Conservation (phyloP, 305 asterid genomes). For the Nicotiana rustica region DNA sequence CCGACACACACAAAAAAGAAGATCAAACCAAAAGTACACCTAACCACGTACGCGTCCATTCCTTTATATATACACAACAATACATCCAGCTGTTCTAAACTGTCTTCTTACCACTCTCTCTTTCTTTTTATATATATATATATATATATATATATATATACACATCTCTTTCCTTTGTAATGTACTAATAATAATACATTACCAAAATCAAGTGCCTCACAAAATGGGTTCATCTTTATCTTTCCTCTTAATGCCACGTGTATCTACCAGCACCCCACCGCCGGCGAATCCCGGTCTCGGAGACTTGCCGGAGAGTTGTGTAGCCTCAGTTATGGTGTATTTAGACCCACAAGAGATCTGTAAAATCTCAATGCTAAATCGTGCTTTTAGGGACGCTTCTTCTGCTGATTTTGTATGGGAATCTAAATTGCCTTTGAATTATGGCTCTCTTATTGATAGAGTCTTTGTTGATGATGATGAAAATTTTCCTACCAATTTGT, state of each 20-base stretch:
- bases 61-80: not conserved
- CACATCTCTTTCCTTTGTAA: too few relatives aligned
- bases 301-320: conserved; percentile 89
- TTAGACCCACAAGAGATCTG: conserved; percentile 89
- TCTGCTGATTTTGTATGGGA: conserved; percentile 92
- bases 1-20: not conserved
- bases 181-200: not conserved
- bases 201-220: not conserved
- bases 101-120: not conserved
- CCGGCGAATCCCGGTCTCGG: conserved; percentile 59
- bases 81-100: not conserved
- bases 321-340: conserved; percentile 69
- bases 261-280: conserved; percentile 29
- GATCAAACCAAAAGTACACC: not conserved
- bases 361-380: conserved; percentile 67
- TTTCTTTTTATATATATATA: too few relatives aligned
- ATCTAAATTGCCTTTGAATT: conserved; percentile 76
- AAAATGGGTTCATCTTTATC: conserved; percentile 74
- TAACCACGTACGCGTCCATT: conserved; percentile 9
- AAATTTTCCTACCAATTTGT: conserved; percentile 46
- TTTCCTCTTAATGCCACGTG: conserved; percentile 34
- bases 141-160: too few relatives aligned
- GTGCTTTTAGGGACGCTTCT: conserved; percentile 74
- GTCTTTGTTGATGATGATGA: conserved; percentile 45
- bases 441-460: conserved; percentile 57